Evolutionary conservation across 257 asterid genomes (phyloP), one percentile per base, ranked within the genome.

Genomic region (Petunia axillaris): DNA sequence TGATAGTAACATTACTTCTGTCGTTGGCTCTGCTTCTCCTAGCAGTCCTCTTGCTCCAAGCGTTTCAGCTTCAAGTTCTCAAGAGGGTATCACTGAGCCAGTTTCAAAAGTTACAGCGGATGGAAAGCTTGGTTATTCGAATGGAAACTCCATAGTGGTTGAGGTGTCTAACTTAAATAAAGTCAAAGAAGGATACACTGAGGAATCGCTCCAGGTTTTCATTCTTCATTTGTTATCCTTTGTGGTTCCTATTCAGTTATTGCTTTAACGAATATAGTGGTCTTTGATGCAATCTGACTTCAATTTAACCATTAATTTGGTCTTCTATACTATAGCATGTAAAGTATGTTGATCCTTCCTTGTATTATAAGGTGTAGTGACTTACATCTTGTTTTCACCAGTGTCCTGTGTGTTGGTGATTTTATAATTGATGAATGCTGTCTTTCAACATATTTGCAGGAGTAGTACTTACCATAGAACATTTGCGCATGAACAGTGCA

Each of bases 161-260:
- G 99, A 96, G 92, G 98, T 96, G 50, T 94, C 99, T 77, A 96
- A 94, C 87, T 91, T 96, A 86, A 94, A 92, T 85, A 96, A 96
- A 94, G 99, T 96, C 79, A 96, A 96, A 88, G 99, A 96, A 91
- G 88, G 98, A 89, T 96, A 96, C 82, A 91, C 97, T 0, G 99
- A 94, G 91, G 98, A 96, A 84, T 96, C 94, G 81, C 97, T 96
- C 80, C 94, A 94, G 97, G 99, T 96, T 80, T 64, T 44, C 52
- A 55, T 58, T 37, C 71, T 68, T 41, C 43, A 4, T 63, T 46
- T 81, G 39, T 81, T 50, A 36, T 46, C 37, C 37, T 36, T 46
- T 58, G 57, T 76, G 70, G 38, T 83, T 79, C 75, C 36, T 59
- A 65, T 57, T 44, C 64, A 10, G 73, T 77, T 71, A 71, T 39